Evolutionary conservation across 1,284 basidiomycete species (phyloP), one percentile per base, ranked within the genome.

Genomic region (Tilletia horrida): DNA sequence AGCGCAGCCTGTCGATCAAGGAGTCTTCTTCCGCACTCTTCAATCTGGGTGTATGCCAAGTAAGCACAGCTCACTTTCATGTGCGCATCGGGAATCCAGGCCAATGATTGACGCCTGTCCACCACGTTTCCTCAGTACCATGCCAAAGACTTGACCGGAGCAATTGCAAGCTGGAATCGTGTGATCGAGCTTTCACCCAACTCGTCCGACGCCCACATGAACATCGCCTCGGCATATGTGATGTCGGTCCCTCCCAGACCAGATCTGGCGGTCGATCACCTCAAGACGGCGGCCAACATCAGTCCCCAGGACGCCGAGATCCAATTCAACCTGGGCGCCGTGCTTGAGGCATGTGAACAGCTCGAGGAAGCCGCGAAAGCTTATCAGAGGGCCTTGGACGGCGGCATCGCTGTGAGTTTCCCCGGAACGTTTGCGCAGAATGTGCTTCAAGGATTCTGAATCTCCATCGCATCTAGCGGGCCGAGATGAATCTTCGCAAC

Each of bases 231-330:
- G 76, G 93, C 93, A 71, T 96, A 96, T 83, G 91, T 96, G 78
- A 88, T 95, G 79, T 91, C 90, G 64, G 87, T 88, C 80, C 88
- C 91, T 63, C 87, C 91, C 67, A 87, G 92, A 77, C 91, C 93
- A 66, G 92, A 95, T 84, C 87, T 94, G 70, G 93, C 93, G 42
- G 85, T 95, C 73, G 89, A 91, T 81, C 92, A 95, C 84, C 85
- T 95, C 71, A 87, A 88, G 90, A 89, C 91, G 75, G 93, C 93
- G 29, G 86, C 90, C 44, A 88, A 89, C 43, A 87, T 96, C 71
- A 87, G 90, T 57, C 93, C 93, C 44, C 90, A 93, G 79, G 93
- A 96, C 84, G 88, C 92, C 76, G 93, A 97, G 83, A 93, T 95
- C 80, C 90, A 91, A 40, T 96, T 93, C 86, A 96, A 94, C 84